Percentiles rank a stretch among this genome's conserved stretches.
phyloP scores from a whole-genome alignment of 495 filamentous ascomycete genomes.

The Ramalina intermedia region DNA sequence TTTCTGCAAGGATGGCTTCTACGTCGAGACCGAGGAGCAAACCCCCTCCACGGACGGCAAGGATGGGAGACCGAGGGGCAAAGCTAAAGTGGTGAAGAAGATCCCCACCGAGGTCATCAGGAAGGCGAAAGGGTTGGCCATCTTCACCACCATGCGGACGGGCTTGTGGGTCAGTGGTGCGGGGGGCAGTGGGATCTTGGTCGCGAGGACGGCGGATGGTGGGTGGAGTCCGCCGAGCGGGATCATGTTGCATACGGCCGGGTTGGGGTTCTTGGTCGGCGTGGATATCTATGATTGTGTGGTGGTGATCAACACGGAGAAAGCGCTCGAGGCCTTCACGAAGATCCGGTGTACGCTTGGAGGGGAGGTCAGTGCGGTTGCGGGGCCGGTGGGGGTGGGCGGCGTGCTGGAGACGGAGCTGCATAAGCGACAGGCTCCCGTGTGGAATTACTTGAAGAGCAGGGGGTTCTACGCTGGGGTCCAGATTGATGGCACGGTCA shows the following conservation, averaged over 20 bases:
- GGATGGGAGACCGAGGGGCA: constrained; percentile 37
- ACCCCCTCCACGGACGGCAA: neutral
- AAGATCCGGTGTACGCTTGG: constrained; percentile 64
- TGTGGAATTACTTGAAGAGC: constrained; percentile 82
- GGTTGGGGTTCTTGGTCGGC: constrained; percentile 74
- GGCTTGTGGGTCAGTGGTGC: constrained; percentile 84
- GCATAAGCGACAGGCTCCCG: constrained; percentile 53
- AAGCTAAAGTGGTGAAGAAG: constrained; percentile 62
- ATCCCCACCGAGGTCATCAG: constrained; percentile 71
- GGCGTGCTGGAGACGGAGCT: constrained; percentile 61
- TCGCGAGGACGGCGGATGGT: constrained; percentile 59
- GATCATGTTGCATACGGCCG: constrained; percentile 75
- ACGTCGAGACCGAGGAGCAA: constrained; percentile 18
- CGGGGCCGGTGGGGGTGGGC: constrained; percentile 66
- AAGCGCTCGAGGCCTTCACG: constrained; percentile 69
- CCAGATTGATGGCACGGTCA: constrained; percentile 67
- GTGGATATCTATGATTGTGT: constrained; percentile 92
- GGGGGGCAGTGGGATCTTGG: constrained; percentile 68
- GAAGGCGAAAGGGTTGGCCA: constrained; percentile 71
- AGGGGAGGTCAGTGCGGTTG: constrained; percentile 58
- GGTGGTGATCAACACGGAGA: constrained; percentile 71
- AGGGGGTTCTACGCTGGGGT: constrained; percentile 72
- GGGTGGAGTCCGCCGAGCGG: constrained; percentile 82
- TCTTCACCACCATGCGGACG: constrained; percentile 89
- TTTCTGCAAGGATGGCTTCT: constrained; percentile 67